Percentiles rank a stretch among this genome's conserved stretches.
These are phyloP conservation scores for Puccinia novopanici DNA, from an alignment of 1,284 basidiomycete genomes.

Conservation along the genomic window DNA sequence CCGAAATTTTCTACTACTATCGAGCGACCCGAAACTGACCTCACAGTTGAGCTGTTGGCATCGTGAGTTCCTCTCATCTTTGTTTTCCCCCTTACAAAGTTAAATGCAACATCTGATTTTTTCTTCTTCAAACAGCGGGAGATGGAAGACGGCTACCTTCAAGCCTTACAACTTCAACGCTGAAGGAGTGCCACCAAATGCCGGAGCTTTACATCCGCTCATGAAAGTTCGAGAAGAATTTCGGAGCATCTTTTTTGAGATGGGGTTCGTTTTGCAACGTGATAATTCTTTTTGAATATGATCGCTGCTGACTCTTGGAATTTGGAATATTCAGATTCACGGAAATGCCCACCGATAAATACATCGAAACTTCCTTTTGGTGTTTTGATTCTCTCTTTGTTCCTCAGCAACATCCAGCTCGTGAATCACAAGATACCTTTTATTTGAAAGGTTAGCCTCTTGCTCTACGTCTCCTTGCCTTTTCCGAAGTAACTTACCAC, in stretches of 20 bases:
- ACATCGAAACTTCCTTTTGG: conserved; percentile 99
- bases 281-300: not conserved
- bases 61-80: conserved; percentile 65
- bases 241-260: conserved; percentile 96
- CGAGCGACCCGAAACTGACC: conserved; percentile 95
- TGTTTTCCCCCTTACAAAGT: not conserved
- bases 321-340: conserved; percentile 71
- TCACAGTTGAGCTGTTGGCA: conserved; percentile 91
- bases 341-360: conserved; percentile 98
- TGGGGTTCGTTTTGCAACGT: conserved; percentile 71
- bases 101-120: conserved; percentile 34
- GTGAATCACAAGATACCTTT: conserved; percentile 98
- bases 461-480: not conserved
- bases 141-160: conserved; percentile 87
- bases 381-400: conserved; percentile 99
- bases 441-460: conserved; percentile 77
- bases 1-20: conserved; percentile 84
- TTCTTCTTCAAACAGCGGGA: conserved; percentile 65
- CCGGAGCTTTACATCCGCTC: conserved; percentile 91
- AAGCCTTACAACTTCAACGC: conserved; percentile 99
- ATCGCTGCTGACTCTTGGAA: not conserved
- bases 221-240: conserved; percentile 98
- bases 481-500: conserved; percentile 15
- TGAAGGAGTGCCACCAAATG: conserved; percentile 80
- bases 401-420: conserved; percentile 96